phyloP scores from a whole-genome alignment of 2,329 filamentous ascomycete species.

The Onygenales sp. region DNA sequence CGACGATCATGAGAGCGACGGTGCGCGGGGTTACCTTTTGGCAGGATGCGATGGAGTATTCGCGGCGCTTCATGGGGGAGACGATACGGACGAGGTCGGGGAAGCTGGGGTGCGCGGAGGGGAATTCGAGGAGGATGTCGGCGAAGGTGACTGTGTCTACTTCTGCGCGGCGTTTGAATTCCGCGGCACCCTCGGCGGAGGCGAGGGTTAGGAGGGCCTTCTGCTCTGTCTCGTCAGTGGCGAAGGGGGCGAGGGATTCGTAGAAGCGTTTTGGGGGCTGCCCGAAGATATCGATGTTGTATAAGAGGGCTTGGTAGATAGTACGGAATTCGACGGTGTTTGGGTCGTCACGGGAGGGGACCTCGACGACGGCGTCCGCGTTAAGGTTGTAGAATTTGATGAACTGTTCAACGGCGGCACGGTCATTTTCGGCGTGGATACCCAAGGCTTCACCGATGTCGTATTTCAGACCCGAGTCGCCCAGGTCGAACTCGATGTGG shows the following conservation, averaged over 20 bases:
- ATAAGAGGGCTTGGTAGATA: constrained; percentile 79
- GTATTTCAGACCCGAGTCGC: constrained; percentile 82
- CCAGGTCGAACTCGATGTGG: constrained; percentile 98
- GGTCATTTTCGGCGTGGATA: constrained; percentile 91
- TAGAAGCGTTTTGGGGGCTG: constrained; percentile 98
- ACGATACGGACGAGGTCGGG: constrained; percentile 83
- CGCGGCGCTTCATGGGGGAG: constrained; percentile 83
- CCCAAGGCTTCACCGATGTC: constrained; percentile 96
- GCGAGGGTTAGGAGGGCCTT: constrained; percentile 67
- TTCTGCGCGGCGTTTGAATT: constrained; percentile 87
- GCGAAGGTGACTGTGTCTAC: constrained; percentile 87
- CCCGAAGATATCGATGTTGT: constrained; percentile 95
- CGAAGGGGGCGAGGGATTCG: constrained; percentile 79
- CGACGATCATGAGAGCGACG: constrained; percentile 94
- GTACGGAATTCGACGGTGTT: constrained; percentile 75
- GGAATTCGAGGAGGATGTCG: constrained; percentile 81
- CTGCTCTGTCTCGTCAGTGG: constrained; percentile 72
- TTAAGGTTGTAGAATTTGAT: constrained; percentile 84
- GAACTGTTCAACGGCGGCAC: constrained; percentile 67
- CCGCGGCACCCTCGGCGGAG: constrained; percentile 67
- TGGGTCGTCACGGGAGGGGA: constrained; percentile 72
- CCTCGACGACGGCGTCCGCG: constrained; percentile 76
- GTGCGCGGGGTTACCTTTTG: constrained; percentile 85
- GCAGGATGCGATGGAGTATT: constrained; percentile 98
- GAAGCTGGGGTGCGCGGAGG: constrained; percentile 79